Evolutionary conservation across 1,284 basidiomycete genomes (phyloP), one percentile per base, ranked within the genome.

Genomic region (Malassezia nana): DNA sequence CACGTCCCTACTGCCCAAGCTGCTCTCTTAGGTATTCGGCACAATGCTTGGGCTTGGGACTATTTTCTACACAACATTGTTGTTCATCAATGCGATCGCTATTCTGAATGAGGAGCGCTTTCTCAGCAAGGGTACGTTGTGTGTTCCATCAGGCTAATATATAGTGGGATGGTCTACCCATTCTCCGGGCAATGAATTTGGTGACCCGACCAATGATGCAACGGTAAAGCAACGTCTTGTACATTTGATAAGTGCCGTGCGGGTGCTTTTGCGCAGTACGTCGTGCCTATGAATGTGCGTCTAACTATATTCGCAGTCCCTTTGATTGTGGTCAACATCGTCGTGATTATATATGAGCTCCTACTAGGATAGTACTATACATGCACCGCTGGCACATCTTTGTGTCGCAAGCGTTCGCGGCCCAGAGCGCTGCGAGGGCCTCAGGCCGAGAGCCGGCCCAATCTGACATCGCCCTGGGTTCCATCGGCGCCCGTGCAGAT

Each of bases 51-150:
- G 65, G 2, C 58, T 75, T 0, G 73, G 73, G 0, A 66, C 63
- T 15, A 62, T 79, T 40, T 66, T 79, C 52, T 79, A 79, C 64
- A 73, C 76, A 10, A 70, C 75, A 9, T 73, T 96, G 15, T 82
- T 96, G 35, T 78, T 95, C 72, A 83, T 89, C 62, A 96, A 96
- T 75, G 87, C 89, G 26, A 82, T 95, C 69, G 91, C 91, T 7
- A 85, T 96, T 55, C 79, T 96, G 51, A 94, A 84, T 69, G 91
- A 96, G 76, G 91, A 96, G 66, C 81, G 91, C 1, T 96, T 96
- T 75, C 81, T 96, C 42, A 86, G 89, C 20, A 79, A 85, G 74
- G 89, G 92, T 95, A 74, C 68, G 85, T 81, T 42, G n/a, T 28
- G 18, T 45, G 6, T 55, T 20, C 2, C n/a, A n/a, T n/a, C n/a